These are phyloP conservation scores for Triangularia setosa DNA, from an alignment of 2,329 filamentous ascomycete genomes.

Conservation along the genomic window DNA sequence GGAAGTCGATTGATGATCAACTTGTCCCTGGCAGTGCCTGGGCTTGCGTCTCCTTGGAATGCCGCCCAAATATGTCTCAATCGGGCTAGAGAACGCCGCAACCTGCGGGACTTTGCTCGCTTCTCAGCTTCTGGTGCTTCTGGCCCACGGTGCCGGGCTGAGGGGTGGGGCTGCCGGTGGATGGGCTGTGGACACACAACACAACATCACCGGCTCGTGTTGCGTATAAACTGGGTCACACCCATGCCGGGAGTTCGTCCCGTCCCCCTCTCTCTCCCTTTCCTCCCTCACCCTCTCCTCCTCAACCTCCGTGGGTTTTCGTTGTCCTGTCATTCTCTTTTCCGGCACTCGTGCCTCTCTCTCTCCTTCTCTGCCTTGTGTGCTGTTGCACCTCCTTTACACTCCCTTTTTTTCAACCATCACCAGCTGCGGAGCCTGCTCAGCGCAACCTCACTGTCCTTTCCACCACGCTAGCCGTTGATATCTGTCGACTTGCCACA, in stretches of 20 bases:
- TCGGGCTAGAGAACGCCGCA: neutral
- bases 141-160: neutral
- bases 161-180: neutral
- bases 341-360: slow-evolving; percentile 19
- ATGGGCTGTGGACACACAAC: neutral
- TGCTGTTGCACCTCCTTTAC: slow-evolving; percentile 13
- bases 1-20: neutral
- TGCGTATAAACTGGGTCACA: slow-evolving; percentile 3
- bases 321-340: slow-evolving; percentile 25
- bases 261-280: neutral
- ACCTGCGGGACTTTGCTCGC: neutral
- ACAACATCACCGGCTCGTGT: neutral
- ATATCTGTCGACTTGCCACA: neutral
- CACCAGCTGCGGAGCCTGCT: slow-evolving; percentile 27
- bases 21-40: too few species aligned
- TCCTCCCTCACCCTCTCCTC: slow-evolving; percentile 13
- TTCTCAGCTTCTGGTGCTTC: slow-evolving; percentile 1
- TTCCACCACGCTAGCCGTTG: slow-evolving; percentile 11
- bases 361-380: slow-evolving; percentile 19
- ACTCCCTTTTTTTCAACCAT: slow-evolving; percentile 22
- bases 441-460: slow-evolving; percentile 24
- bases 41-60: neutral
- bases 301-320: slow-evolving; percentile 22
- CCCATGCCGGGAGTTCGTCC: slow-evolving; percentile 9
- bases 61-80: neutral